phyloP scores from a whole-genome alignment of 768 basidiomycete species.

The Pholiota molesta region DNA sequence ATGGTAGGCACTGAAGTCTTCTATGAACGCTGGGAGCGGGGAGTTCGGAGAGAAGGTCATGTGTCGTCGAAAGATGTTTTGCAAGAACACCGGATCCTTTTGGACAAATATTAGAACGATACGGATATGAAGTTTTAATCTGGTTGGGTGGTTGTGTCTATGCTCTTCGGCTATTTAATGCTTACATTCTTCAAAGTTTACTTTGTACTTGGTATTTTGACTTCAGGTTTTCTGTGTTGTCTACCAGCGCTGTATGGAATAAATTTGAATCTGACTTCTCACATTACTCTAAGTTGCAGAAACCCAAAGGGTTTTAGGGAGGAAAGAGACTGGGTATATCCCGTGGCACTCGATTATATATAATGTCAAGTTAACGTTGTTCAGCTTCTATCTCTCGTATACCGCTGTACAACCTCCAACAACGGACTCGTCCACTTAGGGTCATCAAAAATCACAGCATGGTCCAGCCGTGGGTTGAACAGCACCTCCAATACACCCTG shows the following conservation, averaged over 20 bases:
- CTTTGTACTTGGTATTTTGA: no score
- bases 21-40: slow-evolving; percentile 5
- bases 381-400: slow-evolving; percentile 9
- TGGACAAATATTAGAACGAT: neutral
- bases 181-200: no score
- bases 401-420: slow-evolving; percentile 32
- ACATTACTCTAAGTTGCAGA: no score
- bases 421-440: slow-evolving; percentile 29
- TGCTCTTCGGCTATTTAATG: no score
- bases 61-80: neutral
- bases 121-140: neutral
- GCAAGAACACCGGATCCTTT: neutral
- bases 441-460: slow-evolving; percentile 44
- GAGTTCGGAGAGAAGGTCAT: neutral
- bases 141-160: no score
- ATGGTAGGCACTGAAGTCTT: neutral
- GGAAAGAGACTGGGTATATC: neutral
- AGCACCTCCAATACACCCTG: slow-evolving; percentile 34
- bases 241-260: no score
- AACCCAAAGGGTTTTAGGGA: no score
- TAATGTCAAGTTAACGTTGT: neutral
- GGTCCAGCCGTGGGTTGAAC: slow-evolving; percentile 40
- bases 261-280: no score
- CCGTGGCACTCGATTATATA: neutral
- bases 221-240: no score